Percentiles rank a stretch among this genome's conserved stretches.
phyloP scores from a whole-genome alignment of 2,329 filamentous ascomycete species.

The Aspergillus candidus region DNA sequence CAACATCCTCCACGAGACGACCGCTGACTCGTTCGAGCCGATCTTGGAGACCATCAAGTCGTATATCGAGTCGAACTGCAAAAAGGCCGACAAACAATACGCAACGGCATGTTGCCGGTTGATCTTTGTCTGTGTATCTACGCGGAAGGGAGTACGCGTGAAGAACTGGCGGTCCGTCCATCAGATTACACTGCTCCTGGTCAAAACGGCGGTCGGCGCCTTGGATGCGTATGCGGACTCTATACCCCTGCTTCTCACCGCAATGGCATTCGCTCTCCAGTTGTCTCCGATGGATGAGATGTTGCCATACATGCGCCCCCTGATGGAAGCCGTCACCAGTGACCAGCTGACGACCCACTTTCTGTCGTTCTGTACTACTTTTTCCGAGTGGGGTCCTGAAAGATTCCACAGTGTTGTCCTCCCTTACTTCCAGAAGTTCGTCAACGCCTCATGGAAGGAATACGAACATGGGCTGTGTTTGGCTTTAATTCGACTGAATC shows the following conservation, averaged over 20 bases:
- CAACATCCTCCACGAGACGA: conserved; percentile 77
- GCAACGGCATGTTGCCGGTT: conserved; percentile 36
- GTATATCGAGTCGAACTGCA: conserved; percentile 32
- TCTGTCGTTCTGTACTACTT: conserved; percentile 75
- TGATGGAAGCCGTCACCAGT: conserved; percentile 60
- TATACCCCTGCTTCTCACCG: conserved; percentile 37
- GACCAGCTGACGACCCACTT: conserved; percentile 67
- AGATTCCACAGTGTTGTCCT: conserved; percentile 75
- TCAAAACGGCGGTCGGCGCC: conserved; percentile 36
- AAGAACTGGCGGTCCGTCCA: conserved; percentile 64
- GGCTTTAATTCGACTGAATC: conserved; percentile 56
- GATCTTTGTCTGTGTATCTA: conserved; percentile 61
- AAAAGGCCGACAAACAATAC: conserved; percentile 35
- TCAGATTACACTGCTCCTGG: conserved; percentile 48
- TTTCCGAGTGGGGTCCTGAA: conserved; percentile 65
- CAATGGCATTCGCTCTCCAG: conserved; percentile 62
- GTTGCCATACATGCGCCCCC: conserved; percentile 60
- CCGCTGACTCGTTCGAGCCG: conserved; percentile 63
- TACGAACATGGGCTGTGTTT: conserved; percentile 65
- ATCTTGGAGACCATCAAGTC: conserved; percentile 59
- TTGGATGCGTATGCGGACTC: conserved; percentile 21
- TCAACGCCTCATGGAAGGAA: conserved; percentile 64
- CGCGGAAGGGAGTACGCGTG: conserved; percentile 74
- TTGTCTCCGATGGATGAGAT: conserved; percentile 72
- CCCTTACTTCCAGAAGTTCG: conserved; percentile 77